Percentiles rank a stretch among this genome's conserved stretches.
phyloP scores from a whole-genome alignment of 176 grass and related monocot genomes.

The Eragrostis curvula region DNA sequence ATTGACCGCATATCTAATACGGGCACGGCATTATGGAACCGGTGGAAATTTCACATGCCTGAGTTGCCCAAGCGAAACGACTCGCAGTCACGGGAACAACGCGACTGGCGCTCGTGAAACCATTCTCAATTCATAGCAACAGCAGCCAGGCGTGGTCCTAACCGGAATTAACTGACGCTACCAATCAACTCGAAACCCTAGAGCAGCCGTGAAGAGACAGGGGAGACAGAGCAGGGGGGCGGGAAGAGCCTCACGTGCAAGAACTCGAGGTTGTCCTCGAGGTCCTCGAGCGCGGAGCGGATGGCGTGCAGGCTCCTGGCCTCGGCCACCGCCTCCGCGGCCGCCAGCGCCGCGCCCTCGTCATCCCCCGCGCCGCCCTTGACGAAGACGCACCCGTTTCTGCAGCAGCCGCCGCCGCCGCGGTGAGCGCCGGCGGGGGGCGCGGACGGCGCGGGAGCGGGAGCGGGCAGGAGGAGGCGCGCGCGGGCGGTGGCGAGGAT shows the following conservation, averaged over 20 bases:
- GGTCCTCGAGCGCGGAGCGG: conserved; percentile 82
- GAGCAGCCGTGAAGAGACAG: not conserved
- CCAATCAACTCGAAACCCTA: conserved; percentile 33
- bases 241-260: conserved; percentile 58
- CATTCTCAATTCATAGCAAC: not conserved
- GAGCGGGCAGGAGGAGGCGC: conserved; percentile 42
- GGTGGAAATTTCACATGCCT: not conserved
- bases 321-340: conserved; percentile 59
- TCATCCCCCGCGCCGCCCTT: conserved; percentile 36
- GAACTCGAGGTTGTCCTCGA: conserved; percentile 92
- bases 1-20: not conserved
- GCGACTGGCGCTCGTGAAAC: not conserved
- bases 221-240: not conserved
- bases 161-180: not conserved
- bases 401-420: not conserved
- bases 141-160: conserved; percentile 5
- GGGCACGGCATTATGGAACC: not conserved
- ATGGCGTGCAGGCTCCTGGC: conserved; percentile 89
- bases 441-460: conserved; percentile 5
- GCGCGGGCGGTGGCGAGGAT: conserved; percentile 58
- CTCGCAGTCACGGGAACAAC: conserved; percentile 31
- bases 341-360: conserved; percentile 1
- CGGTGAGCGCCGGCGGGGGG: not conserved
- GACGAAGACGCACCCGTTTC: conserved; percentile 63
- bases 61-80: not conserved